Percentiles rank a stretch among this genome's conserved stretches.
Conservation (phyloP, 306 rosid species). For the Aeschynomene evenia region DNA sequence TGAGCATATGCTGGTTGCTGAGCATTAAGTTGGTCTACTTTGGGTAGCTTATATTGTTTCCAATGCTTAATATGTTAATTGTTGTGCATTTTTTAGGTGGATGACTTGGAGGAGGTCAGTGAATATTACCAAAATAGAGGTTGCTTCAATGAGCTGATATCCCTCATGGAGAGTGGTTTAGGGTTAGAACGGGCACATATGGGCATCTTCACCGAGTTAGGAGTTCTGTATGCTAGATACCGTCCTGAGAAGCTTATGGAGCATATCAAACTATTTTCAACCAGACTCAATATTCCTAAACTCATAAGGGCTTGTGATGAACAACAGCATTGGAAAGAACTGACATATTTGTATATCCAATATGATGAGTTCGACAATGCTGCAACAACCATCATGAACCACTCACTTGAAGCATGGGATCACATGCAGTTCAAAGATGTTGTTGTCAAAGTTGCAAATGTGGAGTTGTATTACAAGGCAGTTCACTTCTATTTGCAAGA, state of each 20-base stretch:
- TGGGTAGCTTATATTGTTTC: constrained; percentile 15
- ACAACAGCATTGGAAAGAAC: constrained; percentile 98
- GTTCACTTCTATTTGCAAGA: constrained; percentile 99
- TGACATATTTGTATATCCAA: constrained; percentile 93
- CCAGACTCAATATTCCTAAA: constrained; percentile 94
- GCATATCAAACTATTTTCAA: constrained; percentile 92
- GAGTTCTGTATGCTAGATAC: constrained; percentile 98
- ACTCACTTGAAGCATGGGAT: constrained; percentile 99
- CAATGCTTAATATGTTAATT: constrained; percentile 1
- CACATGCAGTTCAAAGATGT: constrained; percentile 99
- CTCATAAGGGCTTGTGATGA: constrained; percentile 99
- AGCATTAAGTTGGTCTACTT: constrained; percentile 2
- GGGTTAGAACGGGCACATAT: constrained; percentile 98
- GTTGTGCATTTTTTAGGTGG: constrained; percentile 63
- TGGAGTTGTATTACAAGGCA: constrained; percentile 92
- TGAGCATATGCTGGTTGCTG: constrained; percentile 4
- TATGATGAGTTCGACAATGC: constrained; percentile 99
- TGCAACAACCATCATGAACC: constrained; percentile 98
- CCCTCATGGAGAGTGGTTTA: constrained; percentile 99
- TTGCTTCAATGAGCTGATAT: constrained; percentile 92
- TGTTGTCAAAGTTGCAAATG: constrained; percentile 89
- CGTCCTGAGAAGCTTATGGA: constrained; percentile 99
- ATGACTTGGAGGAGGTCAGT: constrained; percentile 99
- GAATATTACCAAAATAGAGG: constrained; percentile 99
- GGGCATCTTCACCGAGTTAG: constrained; percentile 99